Percentiles rank a stretch among this genome's conserved stretches.
Evolutionary conservation across 2,329 filamentous ascomycete species (phyloP).

Genomic region (Aureobasidium pullulans): DNA sequence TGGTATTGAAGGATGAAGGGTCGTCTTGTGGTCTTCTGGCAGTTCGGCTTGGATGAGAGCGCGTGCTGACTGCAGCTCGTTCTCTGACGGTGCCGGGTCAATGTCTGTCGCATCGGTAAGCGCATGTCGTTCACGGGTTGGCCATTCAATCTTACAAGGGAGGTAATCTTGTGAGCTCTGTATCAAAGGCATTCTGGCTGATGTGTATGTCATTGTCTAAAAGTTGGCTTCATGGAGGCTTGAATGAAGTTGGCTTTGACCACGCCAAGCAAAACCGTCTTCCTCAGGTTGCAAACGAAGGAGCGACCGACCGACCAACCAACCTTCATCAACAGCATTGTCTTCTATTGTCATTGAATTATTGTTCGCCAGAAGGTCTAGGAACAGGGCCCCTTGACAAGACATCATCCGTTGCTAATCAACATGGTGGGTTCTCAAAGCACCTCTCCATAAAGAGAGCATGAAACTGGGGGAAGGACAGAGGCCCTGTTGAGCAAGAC

Average conservation of each 20-base stretch:
- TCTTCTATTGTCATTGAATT: too few species aligned
- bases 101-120: constrained; percentile 55
- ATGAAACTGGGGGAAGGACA: too few species aligned
- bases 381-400: too few species aligned
- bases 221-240: background rate
- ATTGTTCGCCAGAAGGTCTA: too few species aligned
- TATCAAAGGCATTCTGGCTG: constrained; percentile 56
- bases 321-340: too few species aligned
- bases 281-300: background rate
- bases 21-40: constrained; percentile 38
- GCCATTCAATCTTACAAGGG: constrained; percentile 55
- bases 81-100: constrained; percentile 61
- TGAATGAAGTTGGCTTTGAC: background rate
- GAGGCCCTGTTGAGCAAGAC: too few species aligned
- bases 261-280: background rate
- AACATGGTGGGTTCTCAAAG: too few species aligned
- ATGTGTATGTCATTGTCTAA: background rate
- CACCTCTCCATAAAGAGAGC: too few species aligned
- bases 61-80: constrained; percentile 58
- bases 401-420: too few species aligned
- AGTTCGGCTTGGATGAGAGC: constrained; percentile 64
- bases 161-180: constrained; percentile 70
- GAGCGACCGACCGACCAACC: background rate
- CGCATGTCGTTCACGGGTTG: constrained; percentile 16
- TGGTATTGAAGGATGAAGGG: constrained; percentile 54